Evolutionary conservation across 2,329 filamentous ascomycete genomes (phyloP).

Genomic region (Fusarium buharicum): DNA sequence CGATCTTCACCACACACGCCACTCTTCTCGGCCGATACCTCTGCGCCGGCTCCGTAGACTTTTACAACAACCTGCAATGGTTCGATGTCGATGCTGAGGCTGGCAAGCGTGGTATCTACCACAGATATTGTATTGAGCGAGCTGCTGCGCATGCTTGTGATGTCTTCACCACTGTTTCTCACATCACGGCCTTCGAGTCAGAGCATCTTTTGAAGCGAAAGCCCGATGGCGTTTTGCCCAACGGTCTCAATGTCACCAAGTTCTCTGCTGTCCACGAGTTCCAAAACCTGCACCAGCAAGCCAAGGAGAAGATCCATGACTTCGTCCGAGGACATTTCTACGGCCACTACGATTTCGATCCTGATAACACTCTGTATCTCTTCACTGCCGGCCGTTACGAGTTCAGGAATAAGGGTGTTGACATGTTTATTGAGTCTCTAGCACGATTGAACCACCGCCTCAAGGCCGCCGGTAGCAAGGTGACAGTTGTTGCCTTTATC

Average conservation of each 20-base stretch:
- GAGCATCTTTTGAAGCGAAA: constrained; percentile 98
- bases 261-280: constrained; percentile 99
- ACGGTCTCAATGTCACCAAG: constrained; percentile 95
- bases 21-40: constrained; percentile 95
- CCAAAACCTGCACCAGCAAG: constrained; percentile 95
- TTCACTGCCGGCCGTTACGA: constrained; percentile 98
- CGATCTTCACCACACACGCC: constrained; percentile 98
- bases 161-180: constrained; percentile 98
- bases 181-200: constrained; percentile 98
- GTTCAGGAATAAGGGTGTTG: constrained; percentile 97
- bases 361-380: constrained; percentile 96
- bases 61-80: constrained; percentile 98
- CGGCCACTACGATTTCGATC: constrained; percentile 96
- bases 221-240: constrained; percentile 94
- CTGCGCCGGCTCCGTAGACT: constrained; percentile 96
- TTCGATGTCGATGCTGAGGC: constrained; percentile 98
- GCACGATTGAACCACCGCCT: constrained; percentile 94
- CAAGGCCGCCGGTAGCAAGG: constrained; percentile 85
- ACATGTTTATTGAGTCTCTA: constrained; percentile 99
- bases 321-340: constrained; percentile 99
- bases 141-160: constrained; percentile 91
- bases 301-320: constrained; percentile 98
- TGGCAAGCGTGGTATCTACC: constrained; percentile 97
- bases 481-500: constrained; percentile 95
- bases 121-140: constrained; percentile 97